Evolutionary conservation across 1,284 basidiomycete genomes (phyloP).

Genomic region (Volvariella surrecta): DNA sequence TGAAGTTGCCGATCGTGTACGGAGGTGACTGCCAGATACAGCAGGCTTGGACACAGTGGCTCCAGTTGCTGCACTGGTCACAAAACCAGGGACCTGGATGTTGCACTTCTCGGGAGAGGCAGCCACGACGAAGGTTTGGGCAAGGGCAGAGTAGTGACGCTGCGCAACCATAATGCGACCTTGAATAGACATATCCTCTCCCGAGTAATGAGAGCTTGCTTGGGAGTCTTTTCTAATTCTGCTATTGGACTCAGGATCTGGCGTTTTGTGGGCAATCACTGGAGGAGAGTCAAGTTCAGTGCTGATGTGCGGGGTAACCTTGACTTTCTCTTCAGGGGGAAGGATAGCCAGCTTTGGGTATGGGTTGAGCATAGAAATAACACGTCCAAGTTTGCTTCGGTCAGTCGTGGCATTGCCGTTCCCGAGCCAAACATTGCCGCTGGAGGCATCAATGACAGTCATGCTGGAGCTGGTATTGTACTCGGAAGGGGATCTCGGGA

Average conservation of each 20-base stretch:
- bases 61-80: conserved; percentile 27
- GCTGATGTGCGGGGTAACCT: conserved; percentile 21
- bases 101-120: conserved; percentile 33
- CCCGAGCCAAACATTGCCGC: conserved; percentile 61
- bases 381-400: conserved; percentile 48
- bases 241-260: conserved; percentile 33
- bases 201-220: conserved; percentile 41
- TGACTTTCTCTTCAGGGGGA: conserved; percentile 37
- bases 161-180: conserved; percentile 61
- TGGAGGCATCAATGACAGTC: conserved; percentile 59
- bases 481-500: conserved; percentile 41
- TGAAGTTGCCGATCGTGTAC: not conserved
- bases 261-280: conserved; percentile 39
- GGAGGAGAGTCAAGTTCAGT: no score
- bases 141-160: conserved; percentile 57
- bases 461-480: conserved; percentile 54
- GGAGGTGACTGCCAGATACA: conserved; percentile 21
- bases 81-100: conserved; percentile 17
- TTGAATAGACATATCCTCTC: conserved; percentile 40
- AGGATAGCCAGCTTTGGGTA: conserved; percentile 60
- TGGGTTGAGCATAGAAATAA: conserved; percentile 47
- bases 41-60: conserved; percentile 20
- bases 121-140: conserved; percentile 46
- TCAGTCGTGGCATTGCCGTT: conserved; percentile 61
- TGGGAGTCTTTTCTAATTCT: conserved; percentile 42